Evolutionary conservation across 192 early-diverging fungal species (phyloP), one percentile per base, ranked within the genome.

Genomic region (Linnemannia schmuckeri): DNA sequence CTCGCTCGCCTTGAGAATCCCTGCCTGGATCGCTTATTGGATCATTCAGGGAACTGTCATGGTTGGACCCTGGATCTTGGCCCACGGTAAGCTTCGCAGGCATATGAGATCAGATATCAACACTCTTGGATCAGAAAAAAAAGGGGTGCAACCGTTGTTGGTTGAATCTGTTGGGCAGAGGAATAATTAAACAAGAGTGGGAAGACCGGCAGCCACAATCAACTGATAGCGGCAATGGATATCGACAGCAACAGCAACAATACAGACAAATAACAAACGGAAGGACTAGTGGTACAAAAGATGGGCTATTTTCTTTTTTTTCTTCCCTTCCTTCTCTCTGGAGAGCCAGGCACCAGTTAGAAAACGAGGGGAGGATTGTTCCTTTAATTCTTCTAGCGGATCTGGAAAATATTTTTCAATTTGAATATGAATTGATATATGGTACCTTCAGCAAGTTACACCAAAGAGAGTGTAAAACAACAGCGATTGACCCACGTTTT

Each of bases 11-110:
- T 75, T 92, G 46, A 92, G 93, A 10, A 79, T 88, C 2, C 76
- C 91, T 33, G 92, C 94, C 2, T 99, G 97, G 97, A 81, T 91
- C 3, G 54, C 88, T 35, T 98, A 97, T 91, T 97, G 97, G 96
- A 88, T 95, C 71, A 89, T 90, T 54, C 96, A 96, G 82, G 98
- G 98, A 69, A 91, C 95, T 40, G 95, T 97, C 6, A 91, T 92
- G 82, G 97, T 96, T 63, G 98, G 98, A 33, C 49, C 97, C 47
- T 99, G 98, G 98, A 96, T 97, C 30, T 90, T 95, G 77, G 94
- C 93, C 40, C 94, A 98, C 77, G 98, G 82, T 84, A 84, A 79
- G 71, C 61, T 15, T 33, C 10, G 1, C 46, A n/a, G 13, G 37
- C 15, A 35, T 54, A 6, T 22, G 24, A 30, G 30, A 66, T 24